Evolutionary conservation across 1,139 yeast species (phyloP).

Genomic region (Suhomyces bribrorum): DNA sequence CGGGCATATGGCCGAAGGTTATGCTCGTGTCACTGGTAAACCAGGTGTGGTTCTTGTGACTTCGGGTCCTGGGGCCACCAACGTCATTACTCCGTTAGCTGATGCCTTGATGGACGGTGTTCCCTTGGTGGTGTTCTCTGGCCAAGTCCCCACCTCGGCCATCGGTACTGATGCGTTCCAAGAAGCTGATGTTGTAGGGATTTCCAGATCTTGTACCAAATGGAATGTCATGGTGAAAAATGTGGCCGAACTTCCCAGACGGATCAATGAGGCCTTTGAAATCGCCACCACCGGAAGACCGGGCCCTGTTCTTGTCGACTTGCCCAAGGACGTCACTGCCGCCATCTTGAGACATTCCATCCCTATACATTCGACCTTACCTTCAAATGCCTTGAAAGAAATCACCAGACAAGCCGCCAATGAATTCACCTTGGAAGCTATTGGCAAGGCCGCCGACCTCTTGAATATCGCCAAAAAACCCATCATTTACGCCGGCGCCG

Average conservation of each 20-base stretch:
- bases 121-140: slow-evolving; percentile 95
- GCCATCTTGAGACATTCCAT: slow-evolving; percentile 83
- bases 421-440: slow-evolving; percentile 75
- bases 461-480: slow-evolving; percentile 86
- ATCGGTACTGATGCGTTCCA: slow-evolving; percentile 99
- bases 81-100: slow-evolving; percentile 95
- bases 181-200: slow-evolving; percentile 97
- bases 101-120: slow-evolving; percentile 98
- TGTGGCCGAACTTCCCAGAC: slow-evolving; percentile 89
- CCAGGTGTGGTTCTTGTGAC: slow-evolving; percentile 99
- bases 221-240: slow-evolving; percentile 99
- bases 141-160: slow-evolving; percentile 94
- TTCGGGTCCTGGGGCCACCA: slow-evolving; percentile 98
- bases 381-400: slow-evolving; percentile 73
- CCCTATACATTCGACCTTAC: slow-evolving; percentile 82
- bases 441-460: slow-evolving; percentile 74
- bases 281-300: slow-evolving; percentile 96
- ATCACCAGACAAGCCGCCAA: slow-evolving; percentile 72
- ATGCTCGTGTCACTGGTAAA: slow-evolving; percentile 91
- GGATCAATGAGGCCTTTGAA: slow-evolving; percentile 97
- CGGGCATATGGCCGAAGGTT: slow-evolving; percentile 99
- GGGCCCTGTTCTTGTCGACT: slow-evolving; percentile 95
- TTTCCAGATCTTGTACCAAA: slow-evolving; percentile 94
- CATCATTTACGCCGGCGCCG: slow-evolving; percentile 88
- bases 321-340: slow-evolving; percentile 97